A percentile compares a stretch with the other conserved stretches of the same genome.
phyloP scores from a whole-genome alignment of 2,329 filamentous ascomycete species.

The Orbilia javanica region DNA sequence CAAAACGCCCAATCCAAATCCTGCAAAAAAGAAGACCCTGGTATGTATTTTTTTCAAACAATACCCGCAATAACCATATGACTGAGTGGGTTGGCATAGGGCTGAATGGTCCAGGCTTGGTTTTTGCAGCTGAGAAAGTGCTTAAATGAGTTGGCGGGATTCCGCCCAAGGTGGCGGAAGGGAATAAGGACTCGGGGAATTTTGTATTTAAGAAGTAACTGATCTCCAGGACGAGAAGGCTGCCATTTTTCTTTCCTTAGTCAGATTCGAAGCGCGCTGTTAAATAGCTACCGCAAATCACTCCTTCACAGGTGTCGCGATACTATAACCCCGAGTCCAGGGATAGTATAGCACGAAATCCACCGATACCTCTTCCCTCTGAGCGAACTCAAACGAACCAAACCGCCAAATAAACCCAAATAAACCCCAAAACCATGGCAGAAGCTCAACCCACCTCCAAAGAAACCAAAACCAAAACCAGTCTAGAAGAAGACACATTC shows the following conservation, averaged over 20 bases:
- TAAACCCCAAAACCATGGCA: not conserved
- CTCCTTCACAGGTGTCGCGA: not conserved
- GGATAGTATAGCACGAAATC: too few relatives aligned
- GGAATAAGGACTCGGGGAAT: not conserved
- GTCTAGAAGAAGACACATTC: too few relatives aligned
- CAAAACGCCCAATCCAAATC: not conserved
- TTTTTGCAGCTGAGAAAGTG: not conserved
- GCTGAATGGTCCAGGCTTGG: not conserved
- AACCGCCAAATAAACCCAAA: too few relatives aligned
- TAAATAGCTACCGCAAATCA: not conserved
- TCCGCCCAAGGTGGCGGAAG: too few relatives aligned
- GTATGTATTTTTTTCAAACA: too few relatives aligned
- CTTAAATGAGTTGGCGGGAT: constrained; percentile 10
- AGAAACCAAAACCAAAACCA: not conserved
- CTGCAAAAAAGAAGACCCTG: constrained; percentile 1
- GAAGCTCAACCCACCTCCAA: not conserved
- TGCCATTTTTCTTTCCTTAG: not conserved
- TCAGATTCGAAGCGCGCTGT: not conserved
- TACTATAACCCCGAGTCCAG: too few relatives aligned
- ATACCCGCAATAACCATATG: too few relatives aligned
- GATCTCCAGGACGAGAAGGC: not conserved
- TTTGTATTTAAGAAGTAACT: not conserved
- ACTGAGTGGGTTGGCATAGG: not conserved
- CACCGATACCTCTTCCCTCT: too few relatives aligned
- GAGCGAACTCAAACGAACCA: not conserved